phyloP scores from a whole-genome alignment of 371 early-diverging fungal genomes.

The Actinomortierella wolfii region DNA sequence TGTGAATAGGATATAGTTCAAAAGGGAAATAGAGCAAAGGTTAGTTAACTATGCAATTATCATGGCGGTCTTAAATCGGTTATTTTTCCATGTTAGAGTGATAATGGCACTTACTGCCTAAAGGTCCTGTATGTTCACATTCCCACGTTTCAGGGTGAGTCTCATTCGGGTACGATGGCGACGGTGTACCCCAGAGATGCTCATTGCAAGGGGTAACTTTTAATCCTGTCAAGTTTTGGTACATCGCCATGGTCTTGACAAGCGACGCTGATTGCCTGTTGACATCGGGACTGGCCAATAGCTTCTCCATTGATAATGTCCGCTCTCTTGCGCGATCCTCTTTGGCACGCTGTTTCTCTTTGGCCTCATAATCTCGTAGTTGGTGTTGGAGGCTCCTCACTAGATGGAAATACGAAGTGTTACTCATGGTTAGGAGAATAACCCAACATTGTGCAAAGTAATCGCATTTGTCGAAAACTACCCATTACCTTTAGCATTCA shows the following conservation, averaged over 20 bases:
- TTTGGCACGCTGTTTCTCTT: slow-evolving; percentile 16
- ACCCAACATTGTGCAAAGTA: background rate
- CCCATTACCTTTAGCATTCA: slow-evolving; percentile 33
- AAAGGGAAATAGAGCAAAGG: background rate
- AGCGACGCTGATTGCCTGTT: slow-evolving; percentile 9
- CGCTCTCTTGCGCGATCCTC: slow-evolving; percentile 24
- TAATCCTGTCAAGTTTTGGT: slow-evolving; percentile 29
- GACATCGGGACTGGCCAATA: slow-evolving; percentile 32
- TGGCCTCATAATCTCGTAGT: slow-evolving; percentile 21
- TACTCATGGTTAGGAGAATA: background rate
- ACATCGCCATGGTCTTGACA: slow-evolving; percentile 21
- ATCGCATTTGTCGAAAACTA: background rate
- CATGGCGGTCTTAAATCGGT: too few species aligned
- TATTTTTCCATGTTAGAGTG: background rate
- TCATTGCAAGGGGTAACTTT: slow-evolving; percentile 22
- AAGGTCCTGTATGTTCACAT: slow-evolving; percentile 31
- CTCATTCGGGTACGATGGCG: slow-evolving; percentile 10
- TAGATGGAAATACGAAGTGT: background rate
- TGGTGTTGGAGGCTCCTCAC: slow-evolving; percentile 37
- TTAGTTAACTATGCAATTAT: background rate
- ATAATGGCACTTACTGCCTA: slow-evolving; percentile 27
- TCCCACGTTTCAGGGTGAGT: slow-evolving; percentile 22
- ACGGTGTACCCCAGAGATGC: background rate
- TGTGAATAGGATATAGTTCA: slow-evolving; percentile 3
- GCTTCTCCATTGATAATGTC: slow-evolving; percentile 17